These are phyloP conservation scores for Tricholoma sp. DNA, from an alignment of 768 basidiomycete genomes.

Conservation along the genomic window DNA sequence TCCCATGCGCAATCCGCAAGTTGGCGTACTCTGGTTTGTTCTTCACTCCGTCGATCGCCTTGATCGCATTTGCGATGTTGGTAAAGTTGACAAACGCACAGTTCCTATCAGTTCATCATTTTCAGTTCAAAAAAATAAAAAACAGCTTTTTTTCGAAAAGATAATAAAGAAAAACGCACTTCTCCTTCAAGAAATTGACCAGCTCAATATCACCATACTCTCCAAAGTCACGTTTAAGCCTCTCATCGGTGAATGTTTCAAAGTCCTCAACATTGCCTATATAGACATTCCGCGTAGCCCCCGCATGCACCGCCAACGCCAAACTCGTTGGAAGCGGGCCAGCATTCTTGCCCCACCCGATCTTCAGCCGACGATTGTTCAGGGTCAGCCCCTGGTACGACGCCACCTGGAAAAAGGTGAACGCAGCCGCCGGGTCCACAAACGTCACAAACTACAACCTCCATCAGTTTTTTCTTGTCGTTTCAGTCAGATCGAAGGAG, in stretches of 20 bases:
- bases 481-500: neutral
- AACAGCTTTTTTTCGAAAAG: neutral
- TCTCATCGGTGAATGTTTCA: constrained; percentile 85
- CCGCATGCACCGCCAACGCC: constrained; percentile 84
- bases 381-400: constrained; percentile 85
- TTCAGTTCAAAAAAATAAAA: neutral
- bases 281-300: constrained; percentile 96
- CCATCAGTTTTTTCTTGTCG: neutral
- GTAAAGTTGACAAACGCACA: constrained; percentile 97
- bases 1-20: constrained; percentile 90
- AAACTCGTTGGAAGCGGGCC: constrained; percentile 81
- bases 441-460: constrained; percentile 84
- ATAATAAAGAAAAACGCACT: constrained; percentile 44
- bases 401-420: constrained; percentile 92
- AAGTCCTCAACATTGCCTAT: constrained; percentile 95
- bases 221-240: constrained; percentile 87
- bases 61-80: constrained; percentile 92
- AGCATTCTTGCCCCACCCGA: constrained; percentile 97
- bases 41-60: constrained; percentile 97
- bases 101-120: constrained; percentile 46
- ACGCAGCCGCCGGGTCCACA: constrained; percentile 88
- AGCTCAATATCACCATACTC: constrained; percentile 97
- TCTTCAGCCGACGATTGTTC: constrained; percentile 91
- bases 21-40: constrained; percentile 85
- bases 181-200: constrained; percentile 92